These are phyloP conservation scores for Morella rubra DNA, from an alignment of 306 rosid species.

Conservation along the genomic window DNA sequence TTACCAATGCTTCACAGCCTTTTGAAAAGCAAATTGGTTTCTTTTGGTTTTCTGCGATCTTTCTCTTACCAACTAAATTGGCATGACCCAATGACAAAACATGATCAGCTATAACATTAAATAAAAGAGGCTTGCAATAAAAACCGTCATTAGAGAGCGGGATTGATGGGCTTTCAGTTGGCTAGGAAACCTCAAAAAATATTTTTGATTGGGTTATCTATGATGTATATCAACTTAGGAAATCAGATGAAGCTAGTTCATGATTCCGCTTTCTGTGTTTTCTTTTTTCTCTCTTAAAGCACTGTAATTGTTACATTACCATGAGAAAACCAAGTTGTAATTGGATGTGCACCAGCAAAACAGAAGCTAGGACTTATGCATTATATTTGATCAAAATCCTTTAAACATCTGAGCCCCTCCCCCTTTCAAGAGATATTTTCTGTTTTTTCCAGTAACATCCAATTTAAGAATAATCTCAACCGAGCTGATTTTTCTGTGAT, in stretches of 20 bases:
- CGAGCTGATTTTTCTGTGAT: too few species aligned
- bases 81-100: not conserved
- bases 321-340: too few species aligned
- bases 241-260: not conserved
- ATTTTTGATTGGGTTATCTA: not conserved
- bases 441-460: not conserved
- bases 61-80: not conserved
- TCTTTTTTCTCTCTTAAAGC: not conserved
- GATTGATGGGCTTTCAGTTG: not conserved
- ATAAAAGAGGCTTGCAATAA: not conserved
- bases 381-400: not conserved
- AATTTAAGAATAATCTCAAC: too few species aligned
- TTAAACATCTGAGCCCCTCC: not conserved
- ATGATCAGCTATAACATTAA: not conserved
- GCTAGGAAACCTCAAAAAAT: not conserved
- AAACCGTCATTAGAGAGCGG: not conserved
- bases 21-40: not conserved
- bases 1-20: not conserved
- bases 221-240: not conserved
- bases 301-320: not conserved
- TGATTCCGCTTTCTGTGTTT: not conserved
- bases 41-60: not conserved
- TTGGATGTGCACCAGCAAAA: too few species aligned
- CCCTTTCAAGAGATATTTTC: not conserved
- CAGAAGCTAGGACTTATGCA: not conserved